Evolutionary conservation across 176 grass and related monocot species (phyloP), one percentile per base, ranked within the genome.

Genomic region (Aegilops sharonensis): DNA sequence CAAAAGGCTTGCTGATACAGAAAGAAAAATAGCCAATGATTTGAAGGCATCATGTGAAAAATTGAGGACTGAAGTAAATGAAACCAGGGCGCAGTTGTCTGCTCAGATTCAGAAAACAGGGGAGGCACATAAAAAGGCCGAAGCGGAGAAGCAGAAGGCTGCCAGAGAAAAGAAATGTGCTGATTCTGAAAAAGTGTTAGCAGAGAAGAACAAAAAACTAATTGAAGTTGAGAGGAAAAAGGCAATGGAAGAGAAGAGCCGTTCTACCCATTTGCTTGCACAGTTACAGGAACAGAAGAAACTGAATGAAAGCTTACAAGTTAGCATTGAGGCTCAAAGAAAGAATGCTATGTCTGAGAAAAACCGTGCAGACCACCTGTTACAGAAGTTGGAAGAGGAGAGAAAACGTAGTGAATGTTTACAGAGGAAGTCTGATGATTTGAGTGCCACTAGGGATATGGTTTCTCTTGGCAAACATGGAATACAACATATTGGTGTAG

Each of bases 271-370:
- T 88, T 92, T 98, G 68, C 61, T 79, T 76, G 85, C 87, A 78
- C 90, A 89, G 77, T 88, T 95, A 86, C 85, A 94, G 75, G 92
- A 88, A 78, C 92, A 94, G 72, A 98, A 91, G 67, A 89, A 90
- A 68, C 72, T 86, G 57, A 92, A 80, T 86, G 88, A 81, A 61
- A 71, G 84, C 57, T 84, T 95, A 60, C 74, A 36, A 57, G 85
- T 47, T 63, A 86, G 84, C 36, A 77, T 92, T 85, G 81, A 88
- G 78, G 81, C 66, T 80, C 81, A 94, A 83, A 83, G 20, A 34
- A 85, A 76, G 77, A 85, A 88, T 61, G 73, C 21, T 48, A 54
- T 68, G 57, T 69, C 79, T 31, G 83, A 89, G 40, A 95, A 95
- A 84, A 78, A 47, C 35, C 84, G 47, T 64, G 81, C 56, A 66